Evolutionary conservation across 2,329 filamentous ascomycete genomes (phyloP).

Genomic region (Penicillium sclerotigenum): DNA sequence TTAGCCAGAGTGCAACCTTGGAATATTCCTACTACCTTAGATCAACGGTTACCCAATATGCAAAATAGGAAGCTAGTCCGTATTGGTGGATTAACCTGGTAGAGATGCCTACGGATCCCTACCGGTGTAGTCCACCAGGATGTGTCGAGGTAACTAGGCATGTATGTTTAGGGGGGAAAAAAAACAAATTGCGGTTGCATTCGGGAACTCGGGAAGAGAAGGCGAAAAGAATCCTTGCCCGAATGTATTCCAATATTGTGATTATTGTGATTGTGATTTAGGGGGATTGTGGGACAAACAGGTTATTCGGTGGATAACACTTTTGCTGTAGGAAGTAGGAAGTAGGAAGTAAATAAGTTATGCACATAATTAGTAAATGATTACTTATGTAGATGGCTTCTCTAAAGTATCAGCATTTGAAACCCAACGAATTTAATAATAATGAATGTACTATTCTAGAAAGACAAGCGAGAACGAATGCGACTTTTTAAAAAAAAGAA

Average conservation of each 20-base stretch:
- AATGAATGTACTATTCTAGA: background rate
- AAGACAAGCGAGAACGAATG: slow-evolving; percentile 1
- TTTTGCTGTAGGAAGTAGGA: too few relatives aligned
- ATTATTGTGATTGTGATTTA: background rate
- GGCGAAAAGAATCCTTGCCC: background rate
- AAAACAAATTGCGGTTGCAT: slow-evolving; percentile 4
- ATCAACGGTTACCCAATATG: slow-evolving; percentile 7
- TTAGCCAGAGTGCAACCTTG: slow-evolving; percentile 3
- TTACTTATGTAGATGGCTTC: too few relatives aligned
- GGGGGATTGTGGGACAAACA: background rate
- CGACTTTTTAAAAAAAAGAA: background rate
- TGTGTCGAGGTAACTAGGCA: background rate
- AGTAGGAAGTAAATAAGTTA: background rate
- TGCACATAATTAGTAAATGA: background rate
- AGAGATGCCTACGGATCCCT: slow-evolving; percentile 1
- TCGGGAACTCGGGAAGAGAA: slow-evolving; percentile 3
- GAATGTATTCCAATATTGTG: background rate
- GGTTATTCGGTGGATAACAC: background rate
- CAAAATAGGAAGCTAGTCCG: background rate
- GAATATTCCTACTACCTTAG: background rate
- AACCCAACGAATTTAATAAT: background rate
- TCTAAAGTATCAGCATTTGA: background rate
- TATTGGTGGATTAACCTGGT: background rate
- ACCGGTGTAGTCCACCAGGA: background rate
- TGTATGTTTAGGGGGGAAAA: background rate